phyloP scores from a whole-genome alignment of 441 rosid genomes.

The Croton laevigatus region DNA sequence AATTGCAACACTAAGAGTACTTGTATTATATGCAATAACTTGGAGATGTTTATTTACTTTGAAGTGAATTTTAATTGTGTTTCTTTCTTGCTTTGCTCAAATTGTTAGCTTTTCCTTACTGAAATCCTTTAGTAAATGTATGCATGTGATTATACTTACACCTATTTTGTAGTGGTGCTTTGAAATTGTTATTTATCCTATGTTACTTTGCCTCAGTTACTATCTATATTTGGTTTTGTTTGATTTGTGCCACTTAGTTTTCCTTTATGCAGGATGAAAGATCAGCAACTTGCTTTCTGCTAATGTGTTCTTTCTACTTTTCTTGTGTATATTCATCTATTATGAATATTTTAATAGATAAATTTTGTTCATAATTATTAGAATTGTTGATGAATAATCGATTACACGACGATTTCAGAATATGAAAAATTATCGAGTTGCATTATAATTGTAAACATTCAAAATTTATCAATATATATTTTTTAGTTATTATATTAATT shows the following conservation, averaged over 20 bases:
- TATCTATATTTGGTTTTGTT: neutral
- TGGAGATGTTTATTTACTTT: neutral
- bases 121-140: neutral
- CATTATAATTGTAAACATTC: too few relatives aligned
- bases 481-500: too few relatives aligned
- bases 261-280: constrained; percentile 73
- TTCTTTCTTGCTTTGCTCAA: neutral
- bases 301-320: constrained; percentile 39
- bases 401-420: too few relatives aligned
- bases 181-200: neutral
- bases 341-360: too few relatives aligned
- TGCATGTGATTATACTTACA: neutral
- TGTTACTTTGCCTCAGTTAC: neutral
- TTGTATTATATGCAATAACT: neutral
- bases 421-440: too few relatives aligned
- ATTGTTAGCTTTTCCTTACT: neutral
- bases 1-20: neutral
- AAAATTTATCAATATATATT: too few relatives aligned
- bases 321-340: too few relatives aligned
- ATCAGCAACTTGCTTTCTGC: constrained; percentile 87
- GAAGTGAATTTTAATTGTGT: neutral
- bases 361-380: too few relatives aligned
- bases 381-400: too few relatives aligned
- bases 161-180: neutral
- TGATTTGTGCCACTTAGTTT: neutral